phyloP scores from a whole-genome alignment of 2,329 filamentous ascomycete species.

The Penicillium sp. region DNA sequence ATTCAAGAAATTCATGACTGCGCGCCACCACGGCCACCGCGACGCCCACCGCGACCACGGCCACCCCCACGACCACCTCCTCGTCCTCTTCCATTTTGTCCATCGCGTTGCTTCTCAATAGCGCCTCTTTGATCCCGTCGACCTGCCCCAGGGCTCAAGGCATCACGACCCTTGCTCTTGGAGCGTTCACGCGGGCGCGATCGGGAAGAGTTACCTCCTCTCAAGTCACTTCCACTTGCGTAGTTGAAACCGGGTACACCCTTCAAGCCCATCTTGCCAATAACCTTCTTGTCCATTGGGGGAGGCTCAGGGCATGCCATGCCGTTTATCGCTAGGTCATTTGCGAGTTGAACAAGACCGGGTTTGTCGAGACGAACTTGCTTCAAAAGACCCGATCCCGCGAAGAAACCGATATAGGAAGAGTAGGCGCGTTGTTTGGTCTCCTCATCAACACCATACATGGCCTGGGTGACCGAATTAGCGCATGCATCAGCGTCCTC shows the following conservation, averaged over 20 bases:
- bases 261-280: conserved; percentile 48
- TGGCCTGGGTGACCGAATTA: conserved; percentile 31
- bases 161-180: conserved; percentile 24
- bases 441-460: conserved; percentile 35
- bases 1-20: neutral
- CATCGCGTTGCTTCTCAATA: conserved; percentile 7
- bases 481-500: conserved; percentile 38
- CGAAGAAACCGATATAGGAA: conserved; percentile 42
- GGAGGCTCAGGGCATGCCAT: conserved; percentile 45
- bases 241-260: conserved; percentile 41
- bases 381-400: conserved; percentile 36
- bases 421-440: conserved; percentile 43
- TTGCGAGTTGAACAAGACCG: conserved; percentile 42
- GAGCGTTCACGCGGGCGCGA: conserved; percentile 19
- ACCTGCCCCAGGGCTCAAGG: conserved; percentile 27
- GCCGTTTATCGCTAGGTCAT: conserved; percentile 40
- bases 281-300: conserved; percentile 40
- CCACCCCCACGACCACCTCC: conserved; percentile 3
- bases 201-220: conserved; percentile 8
- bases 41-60: conserved; percentile 5
- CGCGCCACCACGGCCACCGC: conserved; percentile 9
- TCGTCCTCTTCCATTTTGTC: neutral
- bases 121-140: conserved; percentile 18
- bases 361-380: conserved; percentile 38
- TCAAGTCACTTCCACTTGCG: conserved; percentile 22